Conservation (phyloP, 148 eudicot genomes). For the Dysphania ambrosioides region DNA sequence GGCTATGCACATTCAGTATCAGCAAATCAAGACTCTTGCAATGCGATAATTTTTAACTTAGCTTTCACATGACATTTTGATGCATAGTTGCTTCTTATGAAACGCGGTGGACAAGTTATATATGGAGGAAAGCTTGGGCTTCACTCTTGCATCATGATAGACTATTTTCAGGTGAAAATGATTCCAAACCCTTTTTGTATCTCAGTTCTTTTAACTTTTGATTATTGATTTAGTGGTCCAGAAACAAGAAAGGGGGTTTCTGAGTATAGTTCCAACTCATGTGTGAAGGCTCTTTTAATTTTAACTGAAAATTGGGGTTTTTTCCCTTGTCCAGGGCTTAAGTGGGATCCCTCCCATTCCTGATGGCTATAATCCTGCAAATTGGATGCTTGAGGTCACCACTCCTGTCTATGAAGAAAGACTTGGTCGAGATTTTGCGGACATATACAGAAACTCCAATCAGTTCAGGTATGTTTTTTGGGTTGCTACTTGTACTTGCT, state of each 20-base stretch:
- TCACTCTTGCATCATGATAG: conserved; percentile 54
- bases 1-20: conserved; percentile 5
- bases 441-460: conserved; percentile 53
- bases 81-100: conserved; percentile 77
- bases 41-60: conserved; percentile 3
- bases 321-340: conserved; percentile 40
- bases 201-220: background rate
- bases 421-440: conserved; percentile 64
- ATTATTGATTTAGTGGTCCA: background rate
- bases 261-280: background rate
- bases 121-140: conserved; percentile 87
- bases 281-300: background rate
- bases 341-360: conserved; percentile 64
- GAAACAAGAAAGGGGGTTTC: background rate
- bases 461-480: conserved; percentile 53
- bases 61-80: conserved; percentile 6
- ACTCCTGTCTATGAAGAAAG: conserved; percentile 67
- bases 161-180: conserved; percentile 67
- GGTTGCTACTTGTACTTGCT: background rate
- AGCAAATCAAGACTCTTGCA: background rate
- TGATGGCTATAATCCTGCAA: conserved; percentile 80
- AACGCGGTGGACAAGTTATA: conserved; percentile 85
- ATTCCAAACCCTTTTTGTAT: background rate
- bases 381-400: conserved; percentile 97
- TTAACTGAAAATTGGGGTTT: background rate